These are phyloP conservation scores for Mychonastes homosphaera DNA, from an alignment of 139 green algal species.

Conservation along the genomic window DNA sequence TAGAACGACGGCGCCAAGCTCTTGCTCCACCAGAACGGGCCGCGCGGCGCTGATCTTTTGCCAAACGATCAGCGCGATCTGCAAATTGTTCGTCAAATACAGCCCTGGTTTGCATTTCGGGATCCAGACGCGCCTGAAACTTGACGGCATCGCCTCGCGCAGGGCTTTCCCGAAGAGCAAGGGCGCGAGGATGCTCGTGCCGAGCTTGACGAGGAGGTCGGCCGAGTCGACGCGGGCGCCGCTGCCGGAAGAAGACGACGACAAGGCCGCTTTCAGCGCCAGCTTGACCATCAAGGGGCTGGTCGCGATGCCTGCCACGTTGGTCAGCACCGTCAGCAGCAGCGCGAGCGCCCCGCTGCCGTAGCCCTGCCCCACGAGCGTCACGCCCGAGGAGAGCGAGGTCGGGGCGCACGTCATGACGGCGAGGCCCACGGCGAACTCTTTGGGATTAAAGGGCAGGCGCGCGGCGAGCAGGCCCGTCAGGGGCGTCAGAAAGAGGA, in stretches of 20 bases:
- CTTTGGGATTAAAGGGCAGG: constrained; percentile 34
- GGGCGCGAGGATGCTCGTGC: constrained; percentile 62
- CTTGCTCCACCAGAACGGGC: constrained; percentile 40
- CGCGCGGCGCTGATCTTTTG: constrained; percentile 41
- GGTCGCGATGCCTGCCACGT: constrained; percentile 68
- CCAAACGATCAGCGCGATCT: constrained; percentile 60
- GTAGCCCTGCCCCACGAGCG: constrained; percentile 41
- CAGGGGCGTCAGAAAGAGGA: constrained; percentile 51
- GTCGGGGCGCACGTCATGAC: constrained; percentile 74
- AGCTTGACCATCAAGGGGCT: constrained; percentile 45
- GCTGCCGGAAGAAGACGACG: constrained; percentile 6
- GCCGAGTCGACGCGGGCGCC: constrained; percentile 39
- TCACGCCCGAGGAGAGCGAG: constrained; percentile 63
- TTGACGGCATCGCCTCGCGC: constrained; percentile 29
- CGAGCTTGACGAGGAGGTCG: constrained; percentile 66
- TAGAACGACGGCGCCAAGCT: constrained; percentile 41
- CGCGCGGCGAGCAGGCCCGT: constrained; percentile 48
- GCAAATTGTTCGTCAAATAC: constrained; percentile 44
- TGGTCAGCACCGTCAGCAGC: constrained; percentile 64
- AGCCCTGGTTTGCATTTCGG: constrained; percentile 1
- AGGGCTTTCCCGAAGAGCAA: constrained; percentile 49
- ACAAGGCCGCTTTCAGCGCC: constrained; percentile 35
- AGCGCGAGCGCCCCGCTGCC: constrained; percentile 70
- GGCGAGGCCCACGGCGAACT: constrained; percentile 62
- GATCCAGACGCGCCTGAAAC: background rate